These are phyloP conservation scores for Solanum lycopersicoides DNA, from an alignment of 257 asterid genomes.

Conservation along the genomic window DNA sequence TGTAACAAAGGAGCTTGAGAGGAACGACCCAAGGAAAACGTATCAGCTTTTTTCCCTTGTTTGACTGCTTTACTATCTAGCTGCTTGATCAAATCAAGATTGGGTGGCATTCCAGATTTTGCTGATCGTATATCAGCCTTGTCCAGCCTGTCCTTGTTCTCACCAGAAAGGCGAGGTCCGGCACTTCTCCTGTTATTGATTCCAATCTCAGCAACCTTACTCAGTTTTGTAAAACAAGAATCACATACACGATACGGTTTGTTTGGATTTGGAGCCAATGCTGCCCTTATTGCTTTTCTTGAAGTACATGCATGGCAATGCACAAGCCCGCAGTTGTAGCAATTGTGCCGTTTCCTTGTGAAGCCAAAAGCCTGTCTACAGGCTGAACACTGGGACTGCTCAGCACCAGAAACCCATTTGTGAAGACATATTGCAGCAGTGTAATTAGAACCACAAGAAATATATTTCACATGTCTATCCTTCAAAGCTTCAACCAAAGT, in stretches of 20 bases:
- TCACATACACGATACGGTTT: conserved; percentile 96
- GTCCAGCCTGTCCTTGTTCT: conserved; percentile 76
- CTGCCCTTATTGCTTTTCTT: conserved; percentile 69
- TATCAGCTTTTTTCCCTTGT: conserved; percentile 74
- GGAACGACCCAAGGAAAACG: conserved; percentile 61
- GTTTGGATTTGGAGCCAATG: conserved; percentile 88
- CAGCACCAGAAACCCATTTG: conserved; percentile 88
- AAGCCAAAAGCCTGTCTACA: conserved; percentile 93
- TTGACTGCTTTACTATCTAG: conserved; percentile 78
- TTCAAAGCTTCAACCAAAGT: conserved; percentile 68
- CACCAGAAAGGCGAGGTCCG: conserved; percentile 75
- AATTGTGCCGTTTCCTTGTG: conserved; percentile 87
- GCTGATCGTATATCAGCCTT: conserved; percentile 69
- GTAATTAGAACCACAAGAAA: conserved; percentile 90
- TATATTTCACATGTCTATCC: conserved; percentile 76
- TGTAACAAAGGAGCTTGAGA: conserved; percentile 64
- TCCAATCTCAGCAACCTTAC: conserved; percentile 70
- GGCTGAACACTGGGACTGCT: conserved; percentile 90
- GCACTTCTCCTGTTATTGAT: conserved; percentile 50
- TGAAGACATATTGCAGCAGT: conserved; percentile 78
- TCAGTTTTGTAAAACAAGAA: conserved; percentile 68
- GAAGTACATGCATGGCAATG: conserved; percentile 95
- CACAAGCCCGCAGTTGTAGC: conserved; percentile 93
- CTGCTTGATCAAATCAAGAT: conserved; percentile 72
- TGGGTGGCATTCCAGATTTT: conserved; percentile 49